Percentiles rank a stretch among this genome's conserved stretches.
Evolutionary conservation across 305 asterid genomes (phyloP).

Genomic region (Solanum aculeatissimum): DNA sequence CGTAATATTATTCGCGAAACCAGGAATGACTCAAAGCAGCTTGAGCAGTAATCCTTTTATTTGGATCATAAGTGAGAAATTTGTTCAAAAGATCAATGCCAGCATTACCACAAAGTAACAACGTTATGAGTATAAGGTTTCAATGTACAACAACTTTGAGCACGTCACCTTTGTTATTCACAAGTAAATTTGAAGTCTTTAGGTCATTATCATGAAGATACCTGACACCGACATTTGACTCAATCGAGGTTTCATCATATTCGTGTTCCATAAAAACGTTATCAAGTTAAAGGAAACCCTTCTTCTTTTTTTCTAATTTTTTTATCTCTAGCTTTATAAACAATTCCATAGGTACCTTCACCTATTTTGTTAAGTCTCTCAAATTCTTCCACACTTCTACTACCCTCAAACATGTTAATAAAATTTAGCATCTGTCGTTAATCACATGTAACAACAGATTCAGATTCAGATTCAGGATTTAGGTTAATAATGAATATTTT

Average conservation of each 20-base stretch:
- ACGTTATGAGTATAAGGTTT: constrained; percentile 78
- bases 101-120: constrained; percentile 82
- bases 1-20: constrained; percentile 37
- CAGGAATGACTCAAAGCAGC: constrained; percentile 67
- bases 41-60: constrained; percentile 64
- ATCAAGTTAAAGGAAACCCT: constrained; percentile 78
- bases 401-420: constrained; percentile 66
- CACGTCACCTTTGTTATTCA: constrained; percentile 55
- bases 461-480: too few species aligned
- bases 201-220: constrained; percentile 84
- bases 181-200: constrained; percentile 73
- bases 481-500: too few species aligned
- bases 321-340: constrained; percentile 73
- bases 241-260: constrained; percentile 61
- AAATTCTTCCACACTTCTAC: constrained; percentile 78
- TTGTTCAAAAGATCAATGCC: constrained; percentile 73
- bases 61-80: constrained; percentile 72
- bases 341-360: constrained; percentile 91
- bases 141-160: constrained; percentile 41
- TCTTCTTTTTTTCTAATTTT: constrained; percentile 68
- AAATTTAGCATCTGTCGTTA: too few species aligned
- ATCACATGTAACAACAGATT: too few species aligned
- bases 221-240: constrained; percentile 67
- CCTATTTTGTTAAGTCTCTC: constrained; percentile 75
- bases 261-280: constrained; percentile 81